Percentiles rank a stretch among this genome's conserved stretches.
These are phyloP conservation scores for Echria macrotheca DNA, from an alignment of 495 filamentous ascomycete genomes.

Conservation along the genomic window DNA sequence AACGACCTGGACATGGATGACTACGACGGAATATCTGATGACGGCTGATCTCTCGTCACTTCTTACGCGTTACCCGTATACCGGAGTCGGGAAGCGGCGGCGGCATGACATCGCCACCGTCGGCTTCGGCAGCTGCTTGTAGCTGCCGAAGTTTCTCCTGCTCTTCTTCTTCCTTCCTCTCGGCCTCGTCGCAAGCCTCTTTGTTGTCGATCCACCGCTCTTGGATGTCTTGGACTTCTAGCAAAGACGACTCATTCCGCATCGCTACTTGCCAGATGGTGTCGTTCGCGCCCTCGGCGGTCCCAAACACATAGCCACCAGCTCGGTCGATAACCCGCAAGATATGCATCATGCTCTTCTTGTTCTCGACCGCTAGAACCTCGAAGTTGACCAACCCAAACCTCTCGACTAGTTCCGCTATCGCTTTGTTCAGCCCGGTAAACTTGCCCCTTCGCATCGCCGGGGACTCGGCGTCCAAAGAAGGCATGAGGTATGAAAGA, in stretches of 20 bases:
- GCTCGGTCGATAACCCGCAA: slow-evolving; percentile 83
- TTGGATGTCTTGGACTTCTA: slow-evolving; percentile 84
- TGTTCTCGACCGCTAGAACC: slow-evolving; percentile 92
- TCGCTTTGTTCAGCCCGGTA: slow-evolving; percentile 73
- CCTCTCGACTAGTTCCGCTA: slow-evolving; percentile 78
- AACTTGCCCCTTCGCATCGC: slow-evolving; percentile 65
- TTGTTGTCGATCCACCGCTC: slow-evolving; percentile 90
- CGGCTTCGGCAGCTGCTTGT: slow-evolving; percentile 26
- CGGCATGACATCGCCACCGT: slow-evolving; percentile 11
- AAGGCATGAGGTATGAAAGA: slow-evolving; percentile 73
- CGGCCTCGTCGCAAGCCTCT: slow-evolving; percentile 79
- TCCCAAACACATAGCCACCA: slow-evolving; percentile 86
- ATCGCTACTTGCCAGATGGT: slow-evolving; percentile 91
- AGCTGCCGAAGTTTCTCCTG: slow-evolving; percentile 33
- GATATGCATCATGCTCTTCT: slow-evolving; percentile 89
- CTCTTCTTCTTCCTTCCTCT: slow-evolving; percentile 65
- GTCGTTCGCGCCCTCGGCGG: slow-evolving; percentile 88
- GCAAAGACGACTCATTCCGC: slow-evolving; percentile 70
- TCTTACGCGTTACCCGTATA: slow-evolving; percentile 26
- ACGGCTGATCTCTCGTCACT: slow-evolving; percentile 22
- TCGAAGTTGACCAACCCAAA: slow-evolving; percentile 89
- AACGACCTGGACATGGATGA: slow-evolving; percentile 49
- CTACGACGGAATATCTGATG: slow-evolving; percentile 37
- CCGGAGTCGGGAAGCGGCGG: slow-evolving; percentile 13
- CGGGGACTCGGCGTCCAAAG: slow-evolving; percentile 57